Conservation (phyloP, 2,329 filamentous ascomycete genomes). For the Aspergillus hortae region DNA sequence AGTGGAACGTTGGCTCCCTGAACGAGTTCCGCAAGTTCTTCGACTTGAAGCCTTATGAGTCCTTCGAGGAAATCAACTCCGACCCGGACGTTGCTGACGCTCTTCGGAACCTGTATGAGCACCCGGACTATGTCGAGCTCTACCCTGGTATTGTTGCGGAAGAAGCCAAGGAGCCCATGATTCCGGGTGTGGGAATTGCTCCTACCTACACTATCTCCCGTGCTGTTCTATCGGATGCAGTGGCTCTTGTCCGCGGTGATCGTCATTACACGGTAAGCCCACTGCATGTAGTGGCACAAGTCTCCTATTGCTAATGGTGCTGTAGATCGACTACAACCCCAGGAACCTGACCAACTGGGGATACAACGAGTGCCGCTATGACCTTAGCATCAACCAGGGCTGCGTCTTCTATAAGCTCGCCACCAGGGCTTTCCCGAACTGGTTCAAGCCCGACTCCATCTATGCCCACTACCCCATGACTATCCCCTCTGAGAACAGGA, state of each 20-base stretch:
- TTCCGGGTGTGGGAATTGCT: slow-evolving; percentile 69
- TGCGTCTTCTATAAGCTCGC: slow-evolving; percentile 84
- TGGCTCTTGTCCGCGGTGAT: slow-evolving; percentile 74
- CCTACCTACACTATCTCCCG: slow-evolving; percentile 74
- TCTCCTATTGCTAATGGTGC: no score
- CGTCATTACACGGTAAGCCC: slow-evolving; percentile 63
- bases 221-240: slow-evolving; percentile 73
- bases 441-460: slow-evolving; percentile 73
- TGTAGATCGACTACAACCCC: slow-evolving; percentile 63
- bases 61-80: slow-evolving; percentile 79
- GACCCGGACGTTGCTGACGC: slow-evolving; percentile 67
- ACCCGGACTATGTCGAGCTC: slow-evolving; percentile 75
- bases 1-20: slow-evolving; percentile 73
- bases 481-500: slow-evolving; percentile 67
- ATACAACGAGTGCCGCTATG: slow-evolving; percentile 69
- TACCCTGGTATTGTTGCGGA: slow-evolving; percentile 77
- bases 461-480: slow-evolving; percentile 75
- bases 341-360: slow-evolving; percentile 80
- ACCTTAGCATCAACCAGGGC: slow-evolving; percentile 72
- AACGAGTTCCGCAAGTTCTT: slow-evolving; percentile 87
- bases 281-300: no score
- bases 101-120: slow-evolving; percentile 62
- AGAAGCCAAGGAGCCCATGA: slow-evolving; percentile 69
- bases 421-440: slow-evolving; percentile 72
- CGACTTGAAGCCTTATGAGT: slow-evolving; percentile 69